Evolutionary conservation across 1,284 basidiomycete species (phyloP).

Genomic region (Leccinum pachyderme): DNA sequence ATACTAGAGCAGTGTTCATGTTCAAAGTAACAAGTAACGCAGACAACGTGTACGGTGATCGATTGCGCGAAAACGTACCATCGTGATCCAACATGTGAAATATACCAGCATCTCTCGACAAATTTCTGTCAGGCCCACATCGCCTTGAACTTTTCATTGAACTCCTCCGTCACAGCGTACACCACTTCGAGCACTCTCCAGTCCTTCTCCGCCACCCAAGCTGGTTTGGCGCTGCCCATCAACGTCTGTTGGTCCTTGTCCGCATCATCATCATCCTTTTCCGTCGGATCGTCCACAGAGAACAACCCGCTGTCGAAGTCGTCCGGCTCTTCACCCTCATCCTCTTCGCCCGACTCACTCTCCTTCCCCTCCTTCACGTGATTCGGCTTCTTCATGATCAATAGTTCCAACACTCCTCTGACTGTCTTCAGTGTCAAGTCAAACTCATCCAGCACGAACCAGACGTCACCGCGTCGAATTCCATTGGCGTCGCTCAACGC

Average conservation of each 20-base stretch:
- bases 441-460: constrained; percentile 63
- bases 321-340: constrained; percentile 13
- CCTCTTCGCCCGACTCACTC: neutral
- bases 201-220: constrained; percentile 44
- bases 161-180: constrained; percentile 44
- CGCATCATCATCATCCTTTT: constrained; percentile 18
- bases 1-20: too few species aligned
- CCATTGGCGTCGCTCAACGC: constrained; percentile 52
- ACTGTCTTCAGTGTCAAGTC: constrained; percentile 48
- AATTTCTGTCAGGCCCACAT: constrained; percentile 46
- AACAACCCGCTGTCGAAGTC: constrained; percentile 39
- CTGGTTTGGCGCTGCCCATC: constrained; percentile 34
- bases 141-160: constrained; percentile 50
- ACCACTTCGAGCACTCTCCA: constrained; percentile 59
- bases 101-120: neutral
- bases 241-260: neutral
- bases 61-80: neutral
- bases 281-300: constrained; percentile 29
- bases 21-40: too few species aligned
- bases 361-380: constrained; percentile 20
- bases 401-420: constrained; percentile 42
- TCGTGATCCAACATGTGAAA: neutral
- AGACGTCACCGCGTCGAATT: constrained; percentile 57
- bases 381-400: constrained; percentile 39
- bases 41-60: too few species aligned